Conservation (phyloP, 768 basidiomycete species). For the Multifurca ochricompacta region DNA sequence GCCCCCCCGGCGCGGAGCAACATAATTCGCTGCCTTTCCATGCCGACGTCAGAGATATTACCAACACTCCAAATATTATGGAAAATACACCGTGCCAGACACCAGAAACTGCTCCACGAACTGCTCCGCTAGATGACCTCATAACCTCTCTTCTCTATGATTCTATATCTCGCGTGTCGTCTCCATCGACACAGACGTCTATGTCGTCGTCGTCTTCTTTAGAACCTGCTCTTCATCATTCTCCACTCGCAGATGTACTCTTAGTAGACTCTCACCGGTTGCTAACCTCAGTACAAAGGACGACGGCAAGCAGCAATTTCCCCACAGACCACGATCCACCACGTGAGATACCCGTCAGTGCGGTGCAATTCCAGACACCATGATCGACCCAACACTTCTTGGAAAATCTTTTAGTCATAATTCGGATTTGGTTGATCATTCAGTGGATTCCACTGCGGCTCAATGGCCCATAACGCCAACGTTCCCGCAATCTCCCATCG, state of each 20-base stretch:
- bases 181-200: not conserved
- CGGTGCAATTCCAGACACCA: conserved; percentile 2
- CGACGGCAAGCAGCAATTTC: conserved; percentile 13
- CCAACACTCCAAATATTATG: not conserved
- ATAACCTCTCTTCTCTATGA: conserved; percentile 20
- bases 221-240: not conserved
- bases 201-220: not conserved
- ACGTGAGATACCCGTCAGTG: not conserved
- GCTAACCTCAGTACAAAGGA: not conserved
- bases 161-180: not conserved
- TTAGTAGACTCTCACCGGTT: conserved; percentile 8
- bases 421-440: conserved; percentile 1
- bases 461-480: conserved; percentile 13
- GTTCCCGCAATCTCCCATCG: conserved; percentile 18
- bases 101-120: conserved; percentile 16
- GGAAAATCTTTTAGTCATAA: not conserved
- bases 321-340: conserved; percentile 10
- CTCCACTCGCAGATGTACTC: not conserved
- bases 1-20: not conserved
- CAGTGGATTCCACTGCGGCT: conserved; percentile 18
- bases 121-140: conserved; percentile 34
- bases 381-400: conserved; percentile 22
- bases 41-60: not conserved
- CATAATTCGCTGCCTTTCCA: not conserved
- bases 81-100: not conserved